Percentiles rank a stretch among this genome's conserved stretches.
phyloP scores from a whole-genome alignment of 805 yeast genomes.

The Candida parachauliodes region DNA sequence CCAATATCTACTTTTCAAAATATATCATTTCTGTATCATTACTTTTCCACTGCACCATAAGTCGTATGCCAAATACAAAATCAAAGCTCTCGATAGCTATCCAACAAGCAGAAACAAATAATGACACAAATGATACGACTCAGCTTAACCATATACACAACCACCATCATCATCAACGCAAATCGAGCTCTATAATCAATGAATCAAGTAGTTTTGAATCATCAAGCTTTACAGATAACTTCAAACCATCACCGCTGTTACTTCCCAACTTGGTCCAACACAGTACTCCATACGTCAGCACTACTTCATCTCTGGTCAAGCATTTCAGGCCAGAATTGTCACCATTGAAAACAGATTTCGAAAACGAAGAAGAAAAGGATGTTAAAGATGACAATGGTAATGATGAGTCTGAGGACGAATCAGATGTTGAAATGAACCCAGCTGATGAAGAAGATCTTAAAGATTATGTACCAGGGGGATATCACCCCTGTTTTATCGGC shows the following conservation, averaged over 20 bases:
- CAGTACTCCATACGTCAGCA: constrained; percentile 26
- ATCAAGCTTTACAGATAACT: constrained; percentile 4
- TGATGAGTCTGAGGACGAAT: constrained; percentile 26
- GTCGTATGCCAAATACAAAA: constrained; percentile 22
- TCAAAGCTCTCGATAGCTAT: constrained; percentile 44
- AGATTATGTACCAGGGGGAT: constrained; percentile 91
- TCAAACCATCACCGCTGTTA: constrained; percentile 13
- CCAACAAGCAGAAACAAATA: constrained; percentile 32
- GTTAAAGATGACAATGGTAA: constrained; percentile 17
- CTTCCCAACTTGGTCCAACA: constrained; percentile 23
- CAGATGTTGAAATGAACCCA: constrained; percentile 24
- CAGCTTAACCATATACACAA: constrained; percentile 11
- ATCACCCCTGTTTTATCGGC: constrained; percentile 90
- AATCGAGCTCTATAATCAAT: neutral
- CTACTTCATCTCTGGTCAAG: constrained; percentile 31
- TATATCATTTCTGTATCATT: too few species aligned
- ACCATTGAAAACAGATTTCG: constrained; percentile 34
- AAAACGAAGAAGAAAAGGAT: constrained; percentile 10
- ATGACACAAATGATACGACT: constrained; percentile 12
- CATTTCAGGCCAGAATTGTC: constrained; percentile 34
- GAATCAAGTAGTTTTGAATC: constrained; percentile 2
- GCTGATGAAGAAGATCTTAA: constrained; percentile 78
- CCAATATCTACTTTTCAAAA: too few species aligned
- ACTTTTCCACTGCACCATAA: too few species aligned
- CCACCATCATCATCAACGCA: constrained; percentile 7